phyloP scores from a whole-genome alignment of 768 basidiomycete species.

The Saitozyma sp. region DNA sequence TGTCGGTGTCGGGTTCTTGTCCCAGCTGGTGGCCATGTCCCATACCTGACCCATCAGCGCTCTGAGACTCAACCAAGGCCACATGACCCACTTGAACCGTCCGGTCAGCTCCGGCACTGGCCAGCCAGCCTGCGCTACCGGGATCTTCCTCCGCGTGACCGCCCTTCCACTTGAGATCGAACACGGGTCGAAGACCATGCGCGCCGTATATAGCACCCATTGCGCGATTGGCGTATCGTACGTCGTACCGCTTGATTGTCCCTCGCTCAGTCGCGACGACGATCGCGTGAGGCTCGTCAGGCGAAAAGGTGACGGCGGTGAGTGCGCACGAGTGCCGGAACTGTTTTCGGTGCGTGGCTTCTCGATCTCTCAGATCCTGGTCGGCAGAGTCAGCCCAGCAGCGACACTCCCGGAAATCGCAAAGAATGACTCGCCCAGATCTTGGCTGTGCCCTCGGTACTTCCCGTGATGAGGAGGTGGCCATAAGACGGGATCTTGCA shows the following conservation, averaged over 20 bases:
- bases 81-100: conserved; percentile 43
- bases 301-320: conserved; percentile 43
- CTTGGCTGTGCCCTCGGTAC: conserved; percentile 44
- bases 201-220: conserved; percentile 44
- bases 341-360: conserved; percentile 31
- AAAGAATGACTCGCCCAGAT: conserved; percentile 38
- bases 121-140: conserved; percentile 40
- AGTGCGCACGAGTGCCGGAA: conserved; percentile 40
- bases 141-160: conserved; percentile 14
- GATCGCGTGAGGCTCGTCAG: conserved; percentile 38
- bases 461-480: conserved; percentile 44
- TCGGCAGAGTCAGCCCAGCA: background rate
- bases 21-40: conserved; percentile 47
- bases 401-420: background rate
- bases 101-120: conserved; percentile 47
- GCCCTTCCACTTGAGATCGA: conserved; percentile 49
- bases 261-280: conserved; percentile 46
- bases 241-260: conserved; percentile 46
- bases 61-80: background rate
- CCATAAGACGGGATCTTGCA: conserved; percentile 35
- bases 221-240: conserved; percentile 26
- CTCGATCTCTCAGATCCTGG: conserved; percentile 45
- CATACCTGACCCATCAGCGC: conserved; percentile 37
- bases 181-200: conserved; percentile 46
- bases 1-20: conserved; percentile 31